Evolutionary conservation across 2,329 filamentous ascomycete species (phyloP).

Genomic region (Fusarium anguioides): DNA sequence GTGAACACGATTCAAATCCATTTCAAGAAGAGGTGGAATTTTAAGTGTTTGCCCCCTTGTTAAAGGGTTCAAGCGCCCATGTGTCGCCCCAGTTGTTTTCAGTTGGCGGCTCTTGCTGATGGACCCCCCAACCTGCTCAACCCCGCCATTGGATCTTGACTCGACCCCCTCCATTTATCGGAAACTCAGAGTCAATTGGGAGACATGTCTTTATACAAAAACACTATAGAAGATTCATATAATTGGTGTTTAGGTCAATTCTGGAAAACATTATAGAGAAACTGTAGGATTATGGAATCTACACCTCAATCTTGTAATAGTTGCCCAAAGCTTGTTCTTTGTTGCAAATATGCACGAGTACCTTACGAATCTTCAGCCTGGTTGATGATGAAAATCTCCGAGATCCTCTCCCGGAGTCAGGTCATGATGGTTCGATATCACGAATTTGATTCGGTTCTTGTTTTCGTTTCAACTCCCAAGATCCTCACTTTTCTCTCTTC

Average conservation of each 20-base stretch:
- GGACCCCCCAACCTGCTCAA: not conserved
- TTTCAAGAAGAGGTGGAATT: not conserved
- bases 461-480: not conserved
- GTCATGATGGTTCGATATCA: slow-evolving; percentile 44
- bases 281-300: no score
- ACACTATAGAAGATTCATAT: no score
- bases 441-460: slow-evolving; percentile 20
- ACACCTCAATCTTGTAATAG: no score
- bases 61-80: slow-evolving; percentile 31
- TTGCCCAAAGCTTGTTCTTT: no score
- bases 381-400: not conserved
- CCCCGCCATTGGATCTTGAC: slow-evolving; percentile 20
- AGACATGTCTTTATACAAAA: no score
- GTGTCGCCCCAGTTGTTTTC: slow-evolving; percentile 25
- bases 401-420: slow-evolving; percentile 34
- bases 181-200: no score
- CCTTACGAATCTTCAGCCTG: not conserved
- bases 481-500: not conserved
- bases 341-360: not conserved
- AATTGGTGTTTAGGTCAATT: no score
- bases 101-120: slow-evolving; percentile 25
- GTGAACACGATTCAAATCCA: no score
- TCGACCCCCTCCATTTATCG: slow-evolving; percentile 3
- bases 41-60: slow-evolving; percentile 7
- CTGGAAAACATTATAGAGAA: no score